A percentile compares a stretch with the other conserved stretches of the same genome.
Conservation (phyloP, 192 early-diverging fungal genomes). For the Coemansia sp. region DNA sequence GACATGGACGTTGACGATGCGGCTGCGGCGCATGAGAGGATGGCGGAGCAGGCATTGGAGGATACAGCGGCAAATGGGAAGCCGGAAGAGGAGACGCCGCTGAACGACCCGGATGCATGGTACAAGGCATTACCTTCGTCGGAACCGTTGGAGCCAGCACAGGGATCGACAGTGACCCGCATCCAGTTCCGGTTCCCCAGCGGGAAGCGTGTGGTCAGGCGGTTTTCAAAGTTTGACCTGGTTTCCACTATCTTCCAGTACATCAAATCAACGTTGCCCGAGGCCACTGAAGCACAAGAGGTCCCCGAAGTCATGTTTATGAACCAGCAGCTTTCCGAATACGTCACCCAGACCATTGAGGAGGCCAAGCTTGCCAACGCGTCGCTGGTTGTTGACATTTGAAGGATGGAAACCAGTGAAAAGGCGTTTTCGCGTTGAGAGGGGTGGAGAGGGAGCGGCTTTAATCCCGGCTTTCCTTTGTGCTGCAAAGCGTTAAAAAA, state of each 20-base stretch:
- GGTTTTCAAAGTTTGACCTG: slow-evolving; percentile 73
- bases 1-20: slow-evolving; percentile 47
- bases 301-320: slow-evolving; percentile 70
- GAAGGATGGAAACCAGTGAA: neutral
- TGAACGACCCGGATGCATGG: slow-evolving; percentile 25
- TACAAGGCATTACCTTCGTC: slow-evolving; percentile 31
- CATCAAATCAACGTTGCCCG: slow-evolving; percentile 72
- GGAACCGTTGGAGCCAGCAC: slow-evolving; percentile 47
- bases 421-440: neutral
- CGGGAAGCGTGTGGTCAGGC: slow-evolving; percentile 75
- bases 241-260: slow-evolving; percentile 83
- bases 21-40: slow-evolving; percentile 16
- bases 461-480: neutral
- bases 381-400: slow-evolving; percentile 52
- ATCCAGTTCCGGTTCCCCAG: slow-evolving; percentile 85
- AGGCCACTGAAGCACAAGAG: slow-evolving; percentile 54
- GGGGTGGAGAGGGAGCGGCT: neutral
- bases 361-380: slow-evolving; percentile 73
- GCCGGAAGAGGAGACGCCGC: neutral
- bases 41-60: slow-evolving; percentile 10
- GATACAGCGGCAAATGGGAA: neutral
- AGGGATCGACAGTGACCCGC: slow-evolving; percentile 64
- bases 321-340: slow-evolving; percentile 66
- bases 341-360: slow-evolving; percentile 68
- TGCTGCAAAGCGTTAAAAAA: slow-evolving; percentile 6